Evolutionary conservation across 345 rosid species (phyloP).

Genomic region (Reutealis trisperma): DNA sequence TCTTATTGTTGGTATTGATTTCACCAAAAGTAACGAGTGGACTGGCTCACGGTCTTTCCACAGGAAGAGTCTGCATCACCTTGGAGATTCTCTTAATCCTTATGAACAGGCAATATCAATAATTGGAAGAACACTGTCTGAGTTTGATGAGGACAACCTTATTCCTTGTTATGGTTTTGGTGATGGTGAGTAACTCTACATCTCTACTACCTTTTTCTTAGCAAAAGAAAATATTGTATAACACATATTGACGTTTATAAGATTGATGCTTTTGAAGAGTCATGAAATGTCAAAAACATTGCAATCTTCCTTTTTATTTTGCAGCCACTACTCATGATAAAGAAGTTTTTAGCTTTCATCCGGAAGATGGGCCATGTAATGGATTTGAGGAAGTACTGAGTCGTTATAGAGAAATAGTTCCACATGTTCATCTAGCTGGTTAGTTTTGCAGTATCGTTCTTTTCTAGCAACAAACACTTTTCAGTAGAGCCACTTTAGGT

Average conservation of each 20-base stretch:
- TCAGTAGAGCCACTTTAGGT: neutral
- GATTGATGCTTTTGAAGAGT: neutral
- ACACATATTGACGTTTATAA: neutral
- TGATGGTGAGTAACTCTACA: constrained; percentile 9
- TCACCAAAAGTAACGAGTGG: constrained; percentile 37
- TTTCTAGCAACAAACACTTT: neutral
- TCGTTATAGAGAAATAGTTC: constrained; percentile 30
- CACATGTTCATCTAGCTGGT: constrained; percentile 25
- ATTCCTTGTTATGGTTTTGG: constrained; percentile 38
- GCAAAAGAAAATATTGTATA: too few relatives aligned
- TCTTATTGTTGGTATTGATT: constrained; percentile 32
- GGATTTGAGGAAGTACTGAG: constrained; percentile 28
- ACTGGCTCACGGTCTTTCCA: constrained; percentile 24
- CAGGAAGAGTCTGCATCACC: constrained; percentile 24
- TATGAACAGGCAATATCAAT: constrained; percentile 35
- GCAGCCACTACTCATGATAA: constrained; percentile 31
- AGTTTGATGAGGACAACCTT: constrained; percentile 29
- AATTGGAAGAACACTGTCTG: constrained; percentile 24
- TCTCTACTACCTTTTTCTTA: too few relatives aligned
- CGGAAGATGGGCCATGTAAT: constrained; percentile 20
- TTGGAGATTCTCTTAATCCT: constrained; percentile 21
- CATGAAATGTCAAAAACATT: neutral
- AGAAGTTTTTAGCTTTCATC: constrained; percentile 31
- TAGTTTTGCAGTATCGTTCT: neutral
- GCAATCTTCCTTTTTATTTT: neutral